Percentiles rank a stretch among this genome's conserved stretches.
Conservation (phyloP, 805 yeast species). For the Yamadazyma sp. region DNA sequence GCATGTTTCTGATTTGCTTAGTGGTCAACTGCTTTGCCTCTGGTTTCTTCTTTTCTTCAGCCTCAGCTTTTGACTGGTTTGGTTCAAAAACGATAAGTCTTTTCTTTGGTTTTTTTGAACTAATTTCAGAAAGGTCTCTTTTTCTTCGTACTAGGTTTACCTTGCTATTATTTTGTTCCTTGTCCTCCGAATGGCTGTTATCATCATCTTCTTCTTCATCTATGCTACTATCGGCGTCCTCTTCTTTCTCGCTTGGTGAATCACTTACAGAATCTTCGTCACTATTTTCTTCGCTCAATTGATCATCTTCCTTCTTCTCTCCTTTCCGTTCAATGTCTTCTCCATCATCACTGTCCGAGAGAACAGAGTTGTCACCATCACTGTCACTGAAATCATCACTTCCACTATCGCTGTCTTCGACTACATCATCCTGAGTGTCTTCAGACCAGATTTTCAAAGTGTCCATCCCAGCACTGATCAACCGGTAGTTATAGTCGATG, state of each 20-base stretch:
- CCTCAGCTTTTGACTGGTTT: conserved; percentile 10
- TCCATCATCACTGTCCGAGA: conserved; percentile 16
- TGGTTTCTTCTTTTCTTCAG: conserved; percentile 29
- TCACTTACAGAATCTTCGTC: conserved; percentile 8
- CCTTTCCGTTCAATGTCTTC: conserved; percentile 4
- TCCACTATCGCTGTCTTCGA: conserved; percentile 21
- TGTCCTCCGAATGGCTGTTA: neutral
- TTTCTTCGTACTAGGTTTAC: conserved; percentile 16
- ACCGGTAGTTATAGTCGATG: conserved; percentile 75
- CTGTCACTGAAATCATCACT: conserved; percentile 27
- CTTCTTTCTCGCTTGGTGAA: conserved; percentile 2
- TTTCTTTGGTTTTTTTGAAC: conserved; percentile 4
- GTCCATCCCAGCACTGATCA: conserved; percentile 84
- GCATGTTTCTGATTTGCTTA: conserved; percentile 49
- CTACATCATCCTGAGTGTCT: conserved; percentile 16
- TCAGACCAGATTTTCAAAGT: conserved; percentile 72
- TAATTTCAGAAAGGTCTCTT: conserved; percentile 5
- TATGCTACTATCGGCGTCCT: neutral
- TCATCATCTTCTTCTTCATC: neutral
- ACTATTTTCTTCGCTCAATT: conserved; percentile 7
- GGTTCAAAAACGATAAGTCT: conserved; percentile 4
- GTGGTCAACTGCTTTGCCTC: conserved; percentile 33
- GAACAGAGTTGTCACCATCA: conserved; percentile 18
- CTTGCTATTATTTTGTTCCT: neutral
- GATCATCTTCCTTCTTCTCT: neutral